Evolutionary conservation across 2,329 filamentous ascomycete genomes (phyloP), one percentile per base, ranked within the genome.

Genomic region (Teratosphaeria nubilosa): DNA sequence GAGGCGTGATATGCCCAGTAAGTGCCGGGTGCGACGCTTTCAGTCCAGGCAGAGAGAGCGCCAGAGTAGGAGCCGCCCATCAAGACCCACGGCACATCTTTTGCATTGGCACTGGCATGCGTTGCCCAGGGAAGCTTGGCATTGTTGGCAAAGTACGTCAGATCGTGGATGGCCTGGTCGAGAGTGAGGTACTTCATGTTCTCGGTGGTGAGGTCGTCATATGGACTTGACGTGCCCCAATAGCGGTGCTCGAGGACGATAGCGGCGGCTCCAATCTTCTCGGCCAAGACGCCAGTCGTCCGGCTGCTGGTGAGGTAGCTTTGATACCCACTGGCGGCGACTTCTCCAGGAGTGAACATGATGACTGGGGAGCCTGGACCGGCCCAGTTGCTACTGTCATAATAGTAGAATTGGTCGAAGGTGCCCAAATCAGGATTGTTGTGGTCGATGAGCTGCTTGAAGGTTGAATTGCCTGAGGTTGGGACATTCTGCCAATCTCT

Each of bases 1-100:
- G 78, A 80, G 2, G 81, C 73, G 67, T 82, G 80, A 62, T 84
- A 84, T 1, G 81, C 81, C 81, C 81, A 84, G 69, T 82, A 81
- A 0, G 80, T 83, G 6, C 79, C 82, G 0, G 81, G 80, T 1
- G 75, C 70, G 2, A 78, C 70, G 13, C 77, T 77, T 37, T 78
- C 78, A 2, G 76, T 80, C 81, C 81, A 84, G 0, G 80, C 81
- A 1, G 80, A 68, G 16, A 85, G 70, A 5, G 80, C 79, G 48
- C 81, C 82, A 32, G 76, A 77, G 66, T 85, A 85, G 0, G 79
- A 82, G 30, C 80, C 81, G 14, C 82, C 82, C 6, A 75, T 72
- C 53, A 80, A 72, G 5, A 84, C 75, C 82, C 82, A 85, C 2
- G 82, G 82, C 67, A 80, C 78, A 13, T 76, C 72, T 2, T 75